Evolutionary conservation across 1,284 basidiomycete species (phyloP).

Genomic region (Fomitopsis pinicola): DNA sequence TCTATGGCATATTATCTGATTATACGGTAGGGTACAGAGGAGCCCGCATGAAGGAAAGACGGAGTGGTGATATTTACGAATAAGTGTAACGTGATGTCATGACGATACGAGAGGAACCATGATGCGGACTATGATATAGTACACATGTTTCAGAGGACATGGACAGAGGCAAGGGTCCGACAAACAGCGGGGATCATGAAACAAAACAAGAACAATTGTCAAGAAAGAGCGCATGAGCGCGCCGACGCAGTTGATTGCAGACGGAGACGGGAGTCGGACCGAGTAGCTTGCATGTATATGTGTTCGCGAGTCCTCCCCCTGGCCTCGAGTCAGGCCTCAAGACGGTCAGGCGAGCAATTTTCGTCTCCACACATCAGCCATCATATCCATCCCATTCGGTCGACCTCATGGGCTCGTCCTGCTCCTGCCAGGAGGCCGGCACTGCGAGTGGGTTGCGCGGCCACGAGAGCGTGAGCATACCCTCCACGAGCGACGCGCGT

Average conservation of each 20-base stretch:
- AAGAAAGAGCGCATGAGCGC: not conserved
- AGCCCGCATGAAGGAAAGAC: not conserved
- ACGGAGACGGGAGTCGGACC: not conserved
- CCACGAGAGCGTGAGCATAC: slow-evolving; percentile 24
- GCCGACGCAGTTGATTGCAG: not conserved
- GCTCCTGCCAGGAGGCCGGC: not conserved
- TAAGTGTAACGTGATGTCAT: not conserved
- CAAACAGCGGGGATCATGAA: not conserved
- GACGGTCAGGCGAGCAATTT: not conserved
- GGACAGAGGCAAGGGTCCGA: too few species aligned
- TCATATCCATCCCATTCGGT: not conserved
- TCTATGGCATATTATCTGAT: not conserved
- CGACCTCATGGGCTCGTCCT: not conserved
- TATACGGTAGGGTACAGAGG: not conserved
- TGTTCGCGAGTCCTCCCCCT: not conserved
- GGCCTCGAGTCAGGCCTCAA: too few species aligned
- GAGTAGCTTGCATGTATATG: not conserved
- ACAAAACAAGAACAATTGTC: not conserved
- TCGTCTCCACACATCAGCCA: not conserved
- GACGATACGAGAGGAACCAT: not conserved
- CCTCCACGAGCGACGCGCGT: slow-evolving; percentile 18
- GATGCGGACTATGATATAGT: not conserved
- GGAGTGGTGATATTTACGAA: not conserved
- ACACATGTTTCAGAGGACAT: not conserved
- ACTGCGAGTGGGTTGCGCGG: slow-evolving; percentile 15